phyloP scores from a whole-genome alignment of 257 asterid genomes.

The Solanum tacnaense region DNA sequence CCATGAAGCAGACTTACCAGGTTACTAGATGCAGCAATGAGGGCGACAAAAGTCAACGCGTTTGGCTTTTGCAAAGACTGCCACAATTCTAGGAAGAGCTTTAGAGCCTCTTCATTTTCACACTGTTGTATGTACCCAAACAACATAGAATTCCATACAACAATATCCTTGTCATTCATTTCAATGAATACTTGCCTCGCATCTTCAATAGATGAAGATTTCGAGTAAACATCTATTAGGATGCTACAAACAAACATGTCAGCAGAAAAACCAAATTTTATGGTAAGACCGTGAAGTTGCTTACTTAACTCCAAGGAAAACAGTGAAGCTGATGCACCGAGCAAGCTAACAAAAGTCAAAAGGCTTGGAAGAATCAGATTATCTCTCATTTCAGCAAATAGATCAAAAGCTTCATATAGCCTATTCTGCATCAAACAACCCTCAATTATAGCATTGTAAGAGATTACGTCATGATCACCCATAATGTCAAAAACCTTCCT shows the following conservation, averaged over 20 bases:
- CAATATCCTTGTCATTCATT: conserved; percentile 29
- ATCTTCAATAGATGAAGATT: conserved; percentile 12
- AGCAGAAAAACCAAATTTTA: conserved; percentile 20
- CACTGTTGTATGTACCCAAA: conserved; percentile 19
- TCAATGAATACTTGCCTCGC: conserved; percentile 29
- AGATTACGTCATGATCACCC: conserved; percentile 1
- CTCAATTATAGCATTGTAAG: conserved; percentile 33
- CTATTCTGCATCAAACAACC: conserved; percentile 23
- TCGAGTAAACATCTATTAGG: conserved; percentile 28
- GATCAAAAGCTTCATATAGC: conserved; percentile 15
- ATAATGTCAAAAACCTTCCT: conserved; percentile 12
- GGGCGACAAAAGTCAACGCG: conserved; percentile 23
- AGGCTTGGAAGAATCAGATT: conserved; percentile 16
- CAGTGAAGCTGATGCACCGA: conserved; percentile 27
- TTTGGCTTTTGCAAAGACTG: conserved; percentile 15
- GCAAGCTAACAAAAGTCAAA: conserved; percentile 29
- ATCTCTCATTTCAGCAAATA: conserved; percentile 29
- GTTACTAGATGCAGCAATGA: conserved; percentile 19
- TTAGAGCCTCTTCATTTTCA: conserved; percentile 26
- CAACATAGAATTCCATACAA: conserved; percentile 39
- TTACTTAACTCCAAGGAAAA: conserved; percentile 6
- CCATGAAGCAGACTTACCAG: conserved; percentile 21
- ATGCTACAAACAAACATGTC: conserved; percentile 29
- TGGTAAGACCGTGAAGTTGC: conserved; percentile 32
- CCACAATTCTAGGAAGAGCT: conserved; percentile 19